Conservation (phyloP, 257 asterid species). For the Solanum raphanifolium region DNA sequence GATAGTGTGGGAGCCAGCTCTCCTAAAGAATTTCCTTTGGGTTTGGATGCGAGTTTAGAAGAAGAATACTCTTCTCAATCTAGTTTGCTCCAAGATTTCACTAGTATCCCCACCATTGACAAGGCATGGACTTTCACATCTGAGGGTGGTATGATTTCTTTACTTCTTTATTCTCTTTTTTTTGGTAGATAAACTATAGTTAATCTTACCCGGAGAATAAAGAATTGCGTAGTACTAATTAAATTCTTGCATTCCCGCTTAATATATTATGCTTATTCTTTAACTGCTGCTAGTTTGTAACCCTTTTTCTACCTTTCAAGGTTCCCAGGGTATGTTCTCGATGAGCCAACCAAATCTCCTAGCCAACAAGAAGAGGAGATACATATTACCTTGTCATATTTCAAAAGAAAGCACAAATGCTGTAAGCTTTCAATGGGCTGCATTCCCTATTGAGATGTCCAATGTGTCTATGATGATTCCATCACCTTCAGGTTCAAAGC, state of each 20-base stretch:
- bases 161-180: background rate
- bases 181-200: background rate
- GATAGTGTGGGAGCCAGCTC: constrained; percentile 29
- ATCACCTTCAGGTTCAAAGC: constrained; percentile 88
- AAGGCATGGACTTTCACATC: constrained; percentile 87
- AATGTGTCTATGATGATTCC: constrained; percentile 71
- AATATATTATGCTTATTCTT: background rate
- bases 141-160: constrained; percentile 30
- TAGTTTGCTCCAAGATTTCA: constrained; percentile 62
- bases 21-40: constrained; percentile 22
- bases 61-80: constrained; percentile 59
- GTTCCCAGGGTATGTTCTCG: constrained; percentile 65
- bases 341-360: constrained; percentile 69
- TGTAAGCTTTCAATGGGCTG: constrained; percentile 69
- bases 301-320: constrained; percentile 10
- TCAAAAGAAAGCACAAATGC: constrained; percentile 23
- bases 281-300: background rate
- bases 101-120: constrained; percentile 64
- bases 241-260: background rate
- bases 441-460: constrained; percentile 76
- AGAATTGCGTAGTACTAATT: background rate
- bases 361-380: constrained; percentile 71
- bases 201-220: background rate
- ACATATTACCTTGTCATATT: constrained; percentile 58
- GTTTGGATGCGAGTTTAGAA: constrained; percentile 33